A percentile compares a stretch with the other conserved stretches of the same genome.
Conservation (phyloP, 352 stramenopile genomes). For the Pythium phragmitis region DNA sequence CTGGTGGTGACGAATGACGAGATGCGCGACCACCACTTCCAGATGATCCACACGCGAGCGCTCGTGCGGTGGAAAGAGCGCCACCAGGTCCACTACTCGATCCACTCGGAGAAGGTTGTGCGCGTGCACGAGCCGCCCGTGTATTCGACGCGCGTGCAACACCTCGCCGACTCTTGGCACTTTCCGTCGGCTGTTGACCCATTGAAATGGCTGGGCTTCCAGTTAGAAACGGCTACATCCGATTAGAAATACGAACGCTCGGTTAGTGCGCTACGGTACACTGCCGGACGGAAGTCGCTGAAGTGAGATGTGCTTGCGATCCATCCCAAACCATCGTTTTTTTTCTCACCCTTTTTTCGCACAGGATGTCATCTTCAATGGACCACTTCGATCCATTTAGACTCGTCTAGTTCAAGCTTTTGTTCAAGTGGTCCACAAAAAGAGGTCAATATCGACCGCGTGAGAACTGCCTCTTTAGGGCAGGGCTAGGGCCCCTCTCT, state of each 20-base stretch:
- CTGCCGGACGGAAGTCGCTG: neutral
- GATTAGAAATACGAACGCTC: conserved; percentile 24
- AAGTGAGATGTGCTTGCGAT: conserved; percentile 13
- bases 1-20: conserved; percentile 98
- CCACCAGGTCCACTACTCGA: conserved; percentile 93
- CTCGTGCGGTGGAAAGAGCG: conserved; percentile 97
- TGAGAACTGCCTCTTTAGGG: conserved; percentile 27
- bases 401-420: neutral
- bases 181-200: conserved; percentile 40
- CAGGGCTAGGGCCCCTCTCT: conserved; percentile 23
- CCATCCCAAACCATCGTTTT: neutral
- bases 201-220: conserved; percentile 48
- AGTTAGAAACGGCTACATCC: conserved; percentile 32
- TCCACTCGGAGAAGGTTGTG: conserved; percentile 38
- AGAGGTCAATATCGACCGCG: conserved; percentile 16
- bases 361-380: conserved; percentile 24
- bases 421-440: neutral
- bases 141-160: conserved; percentile 64
- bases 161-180: conserved; percentile 59
- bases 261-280: conserved; percentile 18
- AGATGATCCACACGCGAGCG: conserved; percentile 95
- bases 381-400: conserved; percentile 14
- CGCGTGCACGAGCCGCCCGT: conserved; percentile 52
- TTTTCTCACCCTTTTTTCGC: conserved; percentile 8
- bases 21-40: conserved; percentile 99